These are phyloP conservation scores for Punica granatum DNA, from an alignment of 345 rosid genomes.

Conservation along the genomic window DNA sequence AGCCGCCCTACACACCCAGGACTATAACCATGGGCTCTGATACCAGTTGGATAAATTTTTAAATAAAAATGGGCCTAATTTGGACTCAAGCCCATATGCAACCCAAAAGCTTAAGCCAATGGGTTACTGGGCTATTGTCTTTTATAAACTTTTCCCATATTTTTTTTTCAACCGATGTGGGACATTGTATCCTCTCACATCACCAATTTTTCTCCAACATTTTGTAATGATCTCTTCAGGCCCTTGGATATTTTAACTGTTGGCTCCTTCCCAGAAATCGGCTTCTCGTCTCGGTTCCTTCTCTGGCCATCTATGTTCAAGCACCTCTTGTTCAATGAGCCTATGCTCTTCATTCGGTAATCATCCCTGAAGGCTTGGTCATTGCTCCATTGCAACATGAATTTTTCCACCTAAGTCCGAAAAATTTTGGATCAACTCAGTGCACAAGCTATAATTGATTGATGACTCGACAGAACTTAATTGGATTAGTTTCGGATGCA, in stretches of 20 bases:
- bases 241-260: neutral
- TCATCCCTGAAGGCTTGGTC: conserved; percentile 4
- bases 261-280: neutral
- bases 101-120: no score
- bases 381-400: conserved; percentile 3
- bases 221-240: neutral
- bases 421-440: neutral
- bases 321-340: neutral
- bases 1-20: no score
- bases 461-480: neutral
- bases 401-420: conserved; percentile 2
- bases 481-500: no score
- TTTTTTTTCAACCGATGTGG: no score
- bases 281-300: neutral
- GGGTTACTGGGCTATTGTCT: no score
- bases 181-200: no score
- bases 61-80: no score
- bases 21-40: no score
- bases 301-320: conserved; percentile 2
- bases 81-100: no score
- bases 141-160: no score
- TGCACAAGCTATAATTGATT: neutral
- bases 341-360: neutral
- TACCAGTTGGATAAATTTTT: no score
- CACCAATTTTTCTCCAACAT: no score